Percentiles rank a stretch among this genome's conserved stretches.
Conservation (phyloP, 352 stramenopile species). For the Phytophthora colocasiae region DNA sequence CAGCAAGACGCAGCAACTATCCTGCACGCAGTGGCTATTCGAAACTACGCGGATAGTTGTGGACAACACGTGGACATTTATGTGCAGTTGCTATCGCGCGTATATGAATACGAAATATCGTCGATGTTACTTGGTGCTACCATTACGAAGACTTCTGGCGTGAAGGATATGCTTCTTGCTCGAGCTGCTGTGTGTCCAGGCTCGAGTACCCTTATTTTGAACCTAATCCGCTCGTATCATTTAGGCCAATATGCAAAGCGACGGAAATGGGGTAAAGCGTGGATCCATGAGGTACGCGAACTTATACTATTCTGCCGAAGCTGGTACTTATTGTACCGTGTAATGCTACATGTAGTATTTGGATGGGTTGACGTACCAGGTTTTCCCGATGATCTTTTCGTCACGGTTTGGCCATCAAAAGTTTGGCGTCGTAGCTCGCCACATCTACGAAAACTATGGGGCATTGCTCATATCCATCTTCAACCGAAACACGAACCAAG, state of each 20-base stretch:
- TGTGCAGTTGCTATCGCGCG: conserved; percentile 54
- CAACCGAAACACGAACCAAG: conserved; percentile 13
- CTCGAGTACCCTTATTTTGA: conserved; percentile 69
- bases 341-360: conserved; percentile 51
- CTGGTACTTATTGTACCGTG: neutral
- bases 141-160: conserved; percentile 45
- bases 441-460: conserved; percentile 64
- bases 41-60: conserved; percentile 64
- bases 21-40: conserved; percentile 63
- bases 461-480: conserved; percentile 47
- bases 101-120: conserved; percentile 57
- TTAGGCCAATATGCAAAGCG: conserved; percentile 47
- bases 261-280: conserved; percentile 42
- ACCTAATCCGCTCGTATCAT: conserved; percentile 66
- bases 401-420: conserved; percentile 59
- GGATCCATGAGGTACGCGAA: conserved; percentile 67
- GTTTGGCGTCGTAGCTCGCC: conserved; percentile 59
- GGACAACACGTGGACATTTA: conserved; percentile 63
- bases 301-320: neutral
- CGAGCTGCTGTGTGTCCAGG: conserved; percentile 62
- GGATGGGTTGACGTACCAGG: conserved; percentile 70
- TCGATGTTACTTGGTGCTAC: conserved; percentile 57
- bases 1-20: conserved; percentile 66
- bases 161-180: conserved; percentile 66
- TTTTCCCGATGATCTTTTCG: conserved; percentile 74